Conservation (phyloP, 1,284 basidiomycete genomes). For the Cutaneotrichosporon cutaneum region DNA sequence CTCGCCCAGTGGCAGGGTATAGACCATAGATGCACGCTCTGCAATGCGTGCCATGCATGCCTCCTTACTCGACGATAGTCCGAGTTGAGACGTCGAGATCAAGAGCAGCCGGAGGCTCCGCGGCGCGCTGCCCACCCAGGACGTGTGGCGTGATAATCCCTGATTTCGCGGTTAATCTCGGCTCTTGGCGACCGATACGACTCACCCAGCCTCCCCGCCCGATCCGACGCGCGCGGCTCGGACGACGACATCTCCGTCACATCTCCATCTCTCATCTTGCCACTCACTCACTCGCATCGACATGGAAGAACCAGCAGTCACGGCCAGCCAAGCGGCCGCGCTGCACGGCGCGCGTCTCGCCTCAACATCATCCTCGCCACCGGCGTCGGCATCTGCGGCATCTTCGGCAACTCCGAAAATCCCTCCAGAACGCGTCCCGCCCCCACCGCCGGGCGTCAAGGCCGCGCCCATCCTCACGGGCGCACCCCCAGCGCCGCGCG, state of each 20-base stretch:
- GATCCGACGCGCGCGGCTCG: background rate
- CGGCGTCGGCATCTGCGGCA: background rate
- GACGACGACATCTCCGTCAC: background rate
- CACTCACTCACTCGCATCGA: background rate
- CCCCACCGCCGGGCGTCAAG: conserved; percentile 3
- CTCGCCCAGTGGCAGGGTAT: background rate
- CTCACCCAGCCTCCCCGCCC: background rate
- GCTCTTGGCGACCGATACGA: background rate
- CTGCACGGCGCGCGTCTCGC: background rate
- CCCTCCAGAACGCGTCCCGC: background rate
- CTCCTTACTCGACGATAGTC: no score
- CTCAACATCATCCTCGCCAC: background rate
- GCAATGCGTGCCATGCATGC: no score
- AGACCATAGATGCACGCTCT: background rate
- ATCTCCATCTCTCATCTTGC: background rate
- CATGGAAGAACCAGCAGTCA: conserved; percentile 1
- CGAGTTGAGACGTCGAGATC: no score
- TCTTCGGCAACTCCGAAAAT: background rate
- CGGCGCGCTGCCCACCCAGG: background rate
- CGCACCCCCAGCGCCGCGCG: no score
- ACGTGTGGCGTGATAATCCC: background rate
- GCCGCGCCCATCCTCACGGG: background rate
- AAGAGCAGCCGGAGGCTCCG: background rate
- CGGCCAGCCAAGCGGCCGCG: background rate
- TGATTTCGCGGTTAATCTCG: background rate